Conservation (phyloP, 2,329 filamentous ascomycete genomes). For the Pseudocercospora crystallina region DNA sequence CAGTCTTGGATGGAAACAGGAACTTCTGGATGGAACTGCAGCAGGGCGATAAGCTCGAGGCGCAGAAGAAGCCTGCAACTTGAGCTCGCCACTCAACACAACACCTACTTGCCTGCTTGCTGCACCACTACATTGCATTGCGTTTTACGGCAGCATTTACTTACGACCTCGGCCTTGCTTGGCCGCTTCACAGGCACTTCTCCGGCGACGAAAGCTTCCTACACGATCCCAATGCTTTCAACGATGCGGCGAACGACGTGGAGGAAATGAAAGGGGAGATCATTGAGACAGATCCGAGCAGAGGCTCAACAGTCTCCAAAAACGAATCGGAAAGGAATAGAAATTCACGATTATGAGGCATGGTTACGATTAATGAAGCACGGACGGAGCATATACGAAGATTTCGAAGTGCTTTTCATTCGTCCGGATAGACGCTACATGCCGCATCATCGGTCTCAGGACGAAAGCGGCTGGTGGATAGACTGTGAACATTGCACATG, state of each 20-base stretch:
- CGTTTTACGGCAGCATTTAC: constrained; percentile 1
- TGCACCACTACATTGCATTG: not conserved
- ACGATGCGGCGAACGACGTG: constrained; percentile 31
- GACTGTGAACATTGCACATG: constrained; percentile 9
- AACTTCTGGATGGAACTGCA: constrained; percentile 33
- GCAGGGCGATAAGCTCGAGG: too few relatives aligned
- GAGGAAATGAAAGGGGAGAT: too few relatives aligned
- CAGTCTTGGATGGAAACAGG: constrained; percentile 26
- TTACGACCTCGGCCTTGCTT: constrained; percentile 10
- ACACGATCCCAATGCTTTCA: constrained; percentile 39
- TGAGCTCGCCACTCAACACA: too few relatives aligned
- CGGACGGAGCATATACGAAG: not conserved
- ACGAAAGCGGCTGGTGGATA: constrained; percentile 14
- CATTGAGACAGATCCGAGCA: not conserved
- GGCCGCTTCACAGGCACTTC: constrained; percentile 46
- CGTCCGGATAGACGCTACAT: constrained; percentile 10
- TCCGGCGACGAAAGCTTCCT: constrained; percentile 60
- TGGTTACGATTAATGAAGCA: not conserved
- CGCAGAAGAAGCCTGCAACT: too few relatives aligned
- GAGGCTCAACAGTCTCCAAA: too few relatives aligned
- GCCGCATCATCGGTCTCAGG: constrained; percentile 7
- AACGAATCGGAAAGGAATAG: constrained; percentile 11
- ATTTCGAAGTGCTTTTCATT: constrained; percentile 15
- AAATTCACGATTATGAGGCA: constrained; percentile 20
- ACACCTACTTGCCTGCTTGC: too few relatives aligned